Base-by-base conservation (phyloP, 1,284 basidiomycete species). In the Ceratobasidium papillatum region DNA sequence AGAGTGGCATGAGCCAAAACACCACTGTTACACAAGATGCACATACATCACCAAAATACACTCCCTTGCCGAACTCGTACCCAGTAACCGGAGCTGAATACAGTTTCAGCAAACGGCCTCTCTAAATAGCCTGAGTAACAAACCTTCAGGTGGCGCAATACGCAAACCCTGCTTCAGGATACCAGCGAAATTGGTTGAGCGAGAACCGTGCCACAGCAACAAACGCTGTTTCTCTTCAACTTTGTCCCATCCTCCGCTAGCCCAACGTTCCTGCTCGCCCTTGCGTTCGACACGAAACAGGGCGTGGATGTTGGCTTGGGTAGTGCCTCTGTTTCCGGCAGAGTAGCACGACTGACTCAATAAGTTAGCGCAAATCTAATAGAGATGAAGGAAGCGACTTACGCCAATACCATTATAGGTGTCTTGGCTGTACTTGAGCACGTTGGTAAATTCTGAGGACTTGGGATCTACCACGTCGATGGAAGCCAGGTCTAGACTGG, bases 161-260 rank as follows among this genome's bases (percentile, higher is more conserved):
- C 89, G 86, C 76, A 91, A 79, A 34, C 90, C 90, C 80, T 91
- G 89, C 79, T 86, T 87, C 56, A 91, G 82, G 72, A 91, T 91
- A 81, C 87, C 88, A 56, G 88, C 88, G 80, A 89, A 90, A 78
- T 90, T 90, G 30, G 89, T 89, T 5, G 87, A 86, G 43, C 89
- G 81, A 34, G 87, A 89, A 22, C 90, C 89, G 77, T 91, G 90
- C 90, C 89, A 91, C 54, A 91, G 82, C 36, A 91, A 82, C 75
- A 90, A 80, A 2, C 89, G 83, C 71, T 90, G 86, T 17, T 88
- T 88, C 47, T 85, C 83, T 7, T 75, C 79, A 27, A 88, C 78
- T 19, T 82, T 80, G 71, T 86, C 82, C 74, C 82, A 86, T 2
- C 87, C 86, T 59, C 82, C 85, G n/a, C 84, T 81, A 41, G 81